Base-by-base conservation (phyloP, 495 filamentous ascomycete genomes). In the Neurospora sp. region DNA sequence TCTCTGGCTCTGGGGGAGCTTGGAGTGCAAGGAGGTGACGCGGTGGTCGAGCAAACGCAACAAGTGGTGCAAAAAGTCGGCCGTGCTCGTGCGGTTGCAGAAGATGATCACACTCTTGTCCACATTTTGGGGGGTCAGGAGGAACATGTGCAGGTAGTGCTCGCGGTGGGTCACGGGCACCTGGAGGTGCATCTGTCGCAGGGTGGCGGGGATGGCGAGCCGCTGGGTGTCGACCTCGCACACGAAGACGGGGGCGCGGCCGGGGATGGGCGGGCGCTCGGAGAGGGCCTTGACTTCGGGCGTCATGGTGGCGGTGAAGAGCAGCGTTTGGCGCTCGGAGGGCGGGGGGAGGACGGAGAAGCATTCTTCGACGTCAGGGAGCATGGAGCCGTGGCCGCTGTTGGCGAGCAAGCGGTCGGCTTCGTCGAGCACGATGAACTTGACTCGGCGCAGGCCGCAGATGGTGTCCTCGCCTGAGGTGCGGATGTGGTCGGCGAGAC, bases 301-400 rank as follows among this genome's bases (percentile, higher is more conserved):
- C 0, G 96, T 98, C 35, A 98, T 86, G 5, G 96, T 99, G 14
- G 96, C 96, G 2, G 96, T 99, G 84, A 98, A 99, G n/a, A 98
- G 89, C 48, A 94, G 89, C 11, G 94, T 97, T 76, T 97, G 96
- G 16, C 96, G 88, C 76, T 93, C 85, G 3, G 84, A 78, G 0
- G 82, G 79, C 0, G 93, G 88, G 1, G 96, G 95, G 2, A 98
- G 88, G 3, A 89, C 88, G 5, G 86, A 88, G 5, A 99, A 85
- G 78, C 94, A 97, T 65, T 91, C 93, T 77, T 94, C 94, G 2
- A 99, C 88, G 80, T 98, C 96, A 31, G 92, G 89, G n/a, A 97
- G 85, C 94, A 97, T 97, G 82, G 91, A 93, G 12, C 94, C 94
- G 31, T 71, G 70, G 6, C 85, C 84, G 53, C 80, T 81, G 40